Evolutionary conservation across 257 asterid species (phyloP).

Genomic region (Nemophila menziesii): DNA sequence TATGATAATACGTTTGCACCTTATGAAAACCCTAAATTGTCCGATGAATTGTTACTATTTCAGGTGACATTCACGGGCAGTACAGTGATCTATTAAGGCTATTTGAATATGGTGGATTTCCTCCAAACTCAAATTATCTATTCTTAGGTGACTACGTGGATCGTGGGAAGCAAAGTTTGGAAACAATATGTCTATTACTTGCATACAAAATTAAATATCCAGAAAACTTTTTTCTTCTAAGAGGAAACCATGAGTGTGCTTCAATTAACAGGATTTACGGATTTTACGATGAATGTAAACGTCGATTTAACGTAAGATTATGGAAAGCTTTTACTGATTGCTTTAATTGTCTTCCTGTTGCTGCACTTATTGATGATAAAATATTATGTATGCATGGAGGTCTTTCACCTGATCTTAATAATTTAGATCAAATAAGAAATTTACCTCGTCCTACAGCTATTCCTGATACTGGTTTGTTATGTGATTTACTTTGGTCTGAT

Average conservation of each 20-base stretch:
- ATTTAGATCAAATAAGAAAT: constrained; percentile 27
- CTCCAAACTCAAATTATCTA: constrained; percentile 28
- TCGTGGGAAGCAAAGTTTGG: constrained; percentile 34
- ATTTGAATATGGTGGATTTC: constrained; percentile 32
- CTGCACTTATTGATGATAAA: constrained; percentile 28
- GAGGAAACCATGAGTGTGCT: constrained; percentile 35
- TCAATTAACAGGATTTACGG: constrained; percentile 29
- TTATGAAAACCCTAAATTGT: no score
- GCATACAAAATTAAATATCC: constrained; percentile 27
- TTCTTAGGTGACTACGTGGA: constrained; percentile 33
- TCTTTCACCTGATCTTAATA: constrained; percentile 28
- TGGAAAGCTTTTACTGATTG: constrained; percentile 34
- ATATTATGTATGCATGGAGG: constrained; percentile 37
- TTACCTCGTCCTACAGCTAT: constrained; percentile 28
- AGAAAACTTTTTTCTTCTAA: constrained; percentile 26
- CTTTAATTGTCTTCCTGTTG: constrained; percentile 34
- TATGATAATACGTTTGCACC: no score
- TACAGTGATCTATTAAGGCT: constrained; percentile 29
- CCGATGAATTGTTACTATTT: no score
- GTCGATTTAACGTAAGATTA: constrained; percentile 24
- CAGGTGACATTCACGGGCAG: constrained; percentile 36
- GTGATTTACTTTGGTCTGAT: constrained; percentile 38
- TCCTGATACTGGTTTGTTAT: constrained; percentile 30
- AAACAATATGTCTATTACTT: constrained; percentile 30
- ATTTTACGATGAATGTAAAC: constrained; percentile 30